phyloP scores from a whole-genome alignment of 805 yeast genomes.

The Yamadazyma takamatsuzukensis region DNA sequence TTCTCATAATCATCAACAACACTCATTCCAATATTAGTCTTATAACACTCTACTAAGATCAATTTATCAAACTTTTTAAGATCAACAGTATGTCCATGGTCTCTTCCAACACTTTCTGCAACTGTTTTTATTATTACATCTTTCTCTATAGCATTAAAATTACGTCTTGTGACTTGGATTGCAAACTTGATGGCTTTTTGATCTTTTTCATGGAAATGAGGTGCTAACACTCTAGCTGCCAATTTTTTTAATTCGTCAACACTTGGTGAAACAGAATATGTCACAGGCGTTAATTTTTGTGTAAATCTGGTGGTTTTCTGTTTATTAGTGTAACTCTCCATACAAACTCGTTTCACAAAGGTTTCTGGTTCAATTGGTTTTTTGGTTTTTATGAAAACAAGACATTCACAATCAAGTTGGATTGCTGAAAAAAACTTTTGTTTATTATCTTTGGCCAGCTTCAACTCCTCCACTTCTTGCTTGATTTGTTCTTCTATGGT shows the following conservation, averaged over 20 bases:
- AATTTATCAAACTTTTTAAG: conserved; percentile 75
- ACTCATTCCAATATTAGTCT: conserved; percentile 82
- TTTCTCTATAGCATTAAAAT: conserved; percentile 69
- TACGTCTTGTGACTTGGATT: conserved; percentile 73
- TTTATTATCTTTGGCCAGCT: conserved; percentile 40
- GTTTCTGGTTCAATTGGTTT: conserved; percentile 75
- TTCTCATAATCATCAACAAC: conserved; percentile 66
- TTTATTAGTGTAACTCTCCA: conserved; percentile 50
- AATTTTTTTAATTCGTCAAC: conserved; percentile 62
- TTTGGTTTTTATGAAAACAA: conserved; percentile 78
- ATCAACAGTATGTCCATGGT: conserved; percentile 73
- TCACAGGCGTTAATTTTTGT: conserved; percentile 78
- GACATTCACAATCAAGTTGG: conserved; percentile 74
- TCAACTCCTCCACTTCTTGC: conserved; percentile 64
- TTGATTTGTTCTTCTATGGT: conserved; percentile 76
- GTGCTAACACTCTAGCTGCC: conserved; percentile 55
- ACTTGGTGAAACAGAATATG: conserved; percentile 68
- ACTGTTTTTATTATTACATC: conserved; percentile 69
- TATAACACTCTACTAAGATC: conserved; percentile 83
- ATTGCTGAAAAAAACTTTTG: conserved; percentile 51
- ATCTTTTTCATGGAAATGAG: conserved; percentile 56
- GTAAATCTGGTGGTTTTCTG: conserved; percentile 65
- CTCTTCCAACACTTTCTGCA: conserved; percentile 68
- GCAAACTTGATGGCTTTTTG: conserved; percentile 60
- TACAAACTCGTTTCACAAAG: conserved; percentile 62